A percentile compares a stretch with the other conserved stretches of the same genome.
Evolutionary conservation across 2,329 filamentous ascomycete genomes (phyloP).

Genomic region (Aaosphaeria arxii): DNA sequence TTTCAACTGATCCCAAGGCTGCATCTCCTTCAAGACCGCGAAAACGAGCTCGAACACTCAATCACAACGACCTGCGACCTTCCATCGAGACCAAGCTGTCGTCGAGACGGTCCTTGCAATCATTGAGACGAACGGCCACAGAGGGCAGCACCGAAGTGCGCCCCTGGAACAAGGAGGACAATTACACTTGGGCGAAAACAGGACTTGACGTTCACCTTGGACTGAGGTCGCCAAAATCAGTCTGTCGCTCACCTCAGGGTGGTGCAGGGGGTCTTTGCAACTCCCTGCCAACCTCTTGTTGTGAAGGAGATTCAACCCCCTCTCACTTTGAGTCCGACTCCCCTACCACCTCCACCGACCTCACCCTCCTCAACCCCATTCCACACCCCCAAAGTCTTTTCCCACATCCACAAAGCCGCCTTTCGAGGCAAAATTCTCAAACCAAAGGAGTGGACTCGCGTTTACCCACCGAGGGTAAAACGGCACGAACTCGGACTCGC

Average conservation of each 20-base stretch:
- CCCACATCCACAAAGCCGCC: too few species aligned
- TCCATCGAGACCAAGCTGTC: conserved; percentile 20
- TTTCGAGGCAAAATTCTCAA: neutral
- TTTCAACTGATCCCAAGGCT: conserved; percentile 24
- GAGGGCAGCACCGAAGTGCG: conserved; percentile 33
- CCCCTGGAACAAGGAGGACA: conserved; percentile 49
- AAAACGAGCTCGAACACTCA: conserved; percentile 19
- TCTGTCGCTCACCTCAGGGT: conserved; percentile 22
- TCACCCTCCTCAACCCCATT: conserved; percentile 9
- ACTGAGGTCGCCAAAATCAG: conserved; percentile 32
- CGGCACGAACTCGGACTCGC: neutral
- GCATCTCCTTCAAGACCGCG: conserved; percentile 15
- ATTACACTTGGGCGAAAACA: conserved; percentile 44
- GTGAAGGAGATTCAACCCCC: conserved; percentile 3
- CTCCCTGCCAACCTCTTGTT: too few species aligned
- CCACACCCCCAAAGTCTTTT: conserved; percentile 2
- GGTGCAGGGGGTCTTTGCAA: conserved; percentile 2
- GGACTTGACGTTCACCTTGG: conserved; percentile 34
- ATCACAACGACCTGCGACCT: conserved; percentile 9
- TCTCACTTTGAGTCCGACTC: conserved; percentile 28
- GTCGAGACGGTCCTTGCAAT: conserved; percentile 23
- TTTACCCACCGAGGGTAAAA: conserved; percentile 1
- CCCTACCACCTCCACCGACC: conserved; percentile 6
- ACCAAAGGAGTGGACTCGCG: conserved; percentile 6
- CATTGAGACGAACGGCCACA: conserved; percentile 17